Base-by-base conservation (phyloP, 805 yeast species). In the Metschnikowia hibisci region DNA sequence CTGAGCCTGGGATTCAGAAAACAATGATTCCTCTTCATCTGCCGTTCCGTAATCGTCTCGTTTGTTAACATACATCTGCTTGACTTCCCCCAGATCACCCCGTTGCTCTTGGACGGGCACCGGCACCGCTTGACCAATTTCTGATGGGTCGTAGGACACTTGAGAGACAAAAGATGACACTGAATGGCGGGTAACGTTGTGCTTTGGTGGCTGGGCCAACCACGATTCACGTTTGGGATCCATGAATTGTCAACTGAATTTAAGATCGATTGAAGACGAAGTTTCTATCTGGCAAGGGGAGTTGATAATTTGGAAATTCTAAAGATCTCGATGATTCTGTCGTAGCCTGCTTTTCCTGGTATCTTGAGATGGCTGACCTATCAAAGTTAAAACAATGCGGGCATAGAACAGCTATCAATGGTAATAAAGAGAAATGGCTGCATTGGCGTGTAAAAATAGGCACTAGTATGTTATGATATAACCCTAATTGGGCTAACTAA, bases 111-210 rank as follows among this genome's bases (percentile, higher is more conserved):
- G 45, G 25, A 44, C 39, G 14, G 45, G 37, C 18, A 52, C 39
- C 11, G 48, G 35, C 6, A 52, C 60, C 1, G 60, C 63, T 34
- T 52, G 41, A 16, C 57, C 58, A 32, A 59, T 48, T 32, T 54
- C 55, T 2, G 58, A 59, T 6, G 54, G 50, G 37, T 51, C 48
- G 43, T 54, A 53, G 2, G 54, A 48, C 2, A 32, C 41, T 11
- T 39, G 41, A 8, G 53, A 43, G 7, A 22, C 29, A 36, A 41
- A 33, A 28, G 56, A 53, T 12, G 44, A 39, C 7, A 20, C 14
- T 4, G 46, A 43, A 34, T 43, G 39, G 37, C 45, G 38, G 20
- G 6, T n/a, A 7, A 27, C 34, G 8, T 23, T 18, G 2, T 18
- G 18, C 25, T 40, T 42, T 5, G 27, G 36, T 1, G 43, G 46